These are phyloP conservation scores for Jimgerdemannia lactiflua DNA, from an alignment of 192 early-diverging fungal species.

Conservation along the genomic window DNA sequence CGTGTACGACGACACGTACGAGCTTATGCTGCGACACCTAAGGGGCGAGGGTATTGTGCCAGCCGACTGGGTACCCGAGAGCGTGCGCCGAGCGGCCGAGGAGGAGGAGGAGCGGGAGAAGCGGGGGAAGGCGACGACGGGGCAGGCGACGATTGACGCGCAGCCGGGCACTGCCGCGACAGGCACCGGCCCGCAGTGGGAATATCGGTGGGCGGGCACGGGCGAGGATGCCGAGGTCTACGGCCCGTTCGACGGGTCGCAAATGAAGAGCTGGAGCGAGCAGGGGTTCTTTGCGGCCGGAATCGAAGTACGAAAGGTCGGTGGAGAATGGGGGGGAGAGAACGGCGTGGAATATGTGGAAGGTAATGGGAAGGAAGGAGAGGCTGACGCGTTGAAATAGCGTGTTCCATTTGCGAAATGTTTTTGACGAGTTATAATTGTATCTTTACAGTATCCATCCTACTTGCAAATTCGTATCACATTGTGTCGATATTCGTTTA, in stretches of 20 bases:
- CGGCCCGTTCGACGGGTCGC: constrained; percentile 6
- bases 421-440: too few relatives aligned
- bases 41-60: constrained; percentile 52
- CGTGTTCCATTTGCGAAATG: too few relatives aligned
- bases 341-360: not conserved
- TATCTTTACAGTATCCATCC: too few relatives aligned
- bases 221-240: constrained; percentile 5
- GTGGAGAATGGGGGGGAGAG: not conserved
- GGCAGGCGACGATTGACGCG: constrained; percentile 7
- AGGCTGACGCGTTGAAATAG: too few relatives aligned
- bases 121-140: not conserved
- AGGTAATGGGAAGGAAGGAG: too few relatives aligned
- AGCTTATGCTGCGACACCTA: constrained; percentile 62
- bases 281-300: constrained; percentile 12
- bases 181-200: not conserved
- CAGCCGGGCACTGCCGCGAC: not conserved
- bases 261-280: constrained; percentile 13
- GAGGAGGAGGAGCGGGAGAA: constrained; percentile 13
- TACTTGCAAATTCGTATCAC: too few relatives aligned
- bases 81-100: too few relatives aligned
- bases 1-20: constrained; percentile 70
- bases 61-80: constrained; percentile 56
- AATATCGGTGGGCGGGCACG: constrained; percentile 15
- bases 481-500: too few relatives aligned
- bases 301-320: constrained; percentile 6